Base-by-base conservation (phyloP, 2,329 filamentous ascomycete species). In the Fusarium sterilihyphosum region DNA sequence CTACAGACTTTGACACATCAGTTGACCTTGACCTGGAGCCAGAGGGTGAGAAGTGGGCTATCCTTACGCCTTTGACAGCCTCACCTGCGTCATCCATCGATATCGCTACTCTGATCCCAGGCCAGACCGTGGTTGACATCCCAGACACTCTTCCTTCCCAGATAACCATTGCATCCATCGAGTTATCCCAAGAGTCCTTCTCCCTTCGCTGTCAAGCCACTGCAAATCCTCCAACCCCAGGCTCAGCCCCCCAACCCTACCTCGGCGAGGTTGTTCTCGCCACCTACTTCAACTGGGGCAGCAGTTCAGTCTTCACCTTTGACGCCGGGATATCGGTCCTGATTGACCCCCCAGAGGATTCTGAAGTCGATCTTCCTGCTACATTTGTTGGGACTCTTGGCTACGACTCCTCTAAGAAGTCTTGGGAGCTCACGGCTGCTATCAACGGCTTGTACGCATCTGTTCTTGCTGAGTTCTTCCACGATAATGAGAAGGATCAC, bases 401-500 rank as follows among this genome's bases (percentile, higher is more conserved):
- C 12, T 66, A 66, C 11, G 10, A 17, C 18, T 65, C 56, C 2
- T 12, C 22, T 1, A 33, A 61, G 3, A n/a, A 33, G 7, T 46
- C 46, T 2, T 65, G 57, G 63, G n/a, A 41, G 10, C 57, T 75
- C 35, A 50, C 33, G 2, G 74, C 64, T 3, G 37, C 65, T 1
- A 41, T 75, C 8, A 50, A 29, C 0, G 53, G 61, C 3, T n/a
- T 75, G 6, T 70, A 75, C 4, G 70, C 70, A 0, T 65, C 65
- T 4, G 57, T 63, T 0, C 49, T 76, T 0, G 33, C 33, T 1
- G 73, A 69, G 17, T 76, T 76, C 44, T 75, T 75, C 26, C 44
- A 65, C 2, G n/a, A 73, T 6, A 43, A 63, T 11, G 35, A 38
- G 2, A 47, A 63, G 8, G 44, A 52, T 6, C 73, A 76, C 5